These are phyloP conservation scores for Bruguiera sexangula DNA, from an alignment of 345 rosid genomes.

Conservation along the genomic window DNA sequence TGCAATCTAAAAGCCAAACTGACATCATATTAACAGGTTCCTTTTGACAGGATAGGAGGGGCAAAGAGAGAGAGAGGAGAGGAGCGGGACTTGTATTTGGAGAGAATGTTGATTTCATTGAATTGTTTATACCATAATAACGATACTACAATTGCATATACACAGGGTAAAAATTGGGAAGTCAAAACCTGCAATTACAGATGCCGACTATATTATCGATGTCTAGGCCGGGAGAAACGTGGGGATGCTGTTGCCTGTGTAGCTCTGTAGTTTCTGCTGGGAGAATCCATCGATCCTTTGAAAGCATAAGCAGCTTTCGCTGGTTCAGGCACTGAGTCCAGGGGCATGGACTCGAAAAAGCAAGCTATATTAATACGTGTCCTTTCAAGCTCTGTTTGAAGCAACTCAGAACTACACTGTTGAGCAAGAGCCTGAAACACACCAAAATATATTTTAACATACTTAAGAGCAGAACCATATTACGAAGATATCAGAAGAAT, in stretches of 20 bases:
- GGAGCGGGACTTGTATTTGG: background rate
- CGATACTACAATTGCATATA: constrained; percentile 28
- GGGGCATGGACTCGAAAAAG: constrained; percentile 62
- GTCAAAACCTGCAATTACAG: constrained; percentile 8
- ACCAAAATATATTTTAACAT: background rate
- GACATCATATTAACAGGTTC: background rate
- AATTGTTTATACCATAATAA: constrained; percentile 9
- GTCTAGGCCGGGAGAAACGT: constrained; percentile 50
- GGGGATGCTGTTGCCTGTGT: constrained; percentile 52
- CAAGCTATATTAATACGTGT: constrained; percentile 93
- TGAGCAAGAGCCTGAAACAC: constrained; percentile 68
- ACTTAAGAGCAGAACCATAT: background rate
- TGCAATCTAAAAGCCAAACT: background rate
- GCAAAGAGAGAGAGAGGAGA: background rate
- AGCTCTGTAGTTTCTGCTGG: constrained; percentile 38
- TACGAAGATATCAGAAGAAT: background rate
- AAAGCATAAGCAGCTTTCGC: constrained; percentile 62
- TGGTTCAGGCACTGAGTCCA: constrained; percentile 60
- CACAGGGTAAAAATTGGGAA: background rate
- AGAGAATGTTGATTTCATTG: constrained; percentile 19
- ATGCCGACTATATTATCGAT: constrained; percentile 33
- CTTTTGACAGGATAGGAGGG: background rate
- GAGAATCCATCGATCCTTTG: constrained; percentile 65
- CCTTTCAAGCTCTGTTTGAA: constrained; percentile 81
- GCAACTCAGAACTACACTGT: constrained; percentile 73